Evolutionary conservation across 495 filamentous ascomycete genomes (phyloP), one percentile per base, ranked within the genome.

Genomic region (Hypoxylon fuscum): DNA sequence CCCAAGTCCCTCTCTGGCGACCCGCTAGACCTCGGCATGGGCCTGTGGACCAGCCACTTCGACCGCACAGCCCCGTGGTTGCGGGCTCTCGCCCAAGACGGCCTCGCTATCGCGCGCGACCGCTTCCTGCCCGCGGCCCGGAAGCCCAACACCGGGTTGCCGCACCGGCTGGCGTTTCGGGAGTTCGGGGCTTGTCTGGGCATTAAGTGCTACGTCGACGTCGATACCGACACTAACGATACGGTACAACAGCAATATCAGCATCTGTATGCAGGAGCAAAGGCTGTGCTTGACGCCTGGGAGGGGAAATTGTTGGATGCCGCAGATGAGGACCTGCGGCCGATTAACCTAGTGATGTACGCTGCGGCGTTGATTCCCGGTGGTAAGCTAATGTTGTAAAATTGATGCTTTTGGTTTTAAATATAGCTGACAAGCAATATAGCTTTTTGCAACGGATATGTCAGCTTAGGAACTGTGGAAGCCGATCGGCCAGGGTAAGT

Each of bases 271-370:
- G 54, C 27, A 8, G 77, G 78, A 51, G 74, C 79, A 8, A 74
- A 79, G 34, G 71, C 69, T 0, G 79, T 88, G 32, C 65, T 87
- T 3, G 71, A 78, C 7, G 76, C 76, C 1, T 89, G 87, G 87
- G 76, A 83, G 55, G 71, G 72, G 8, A 77, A 76, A 49, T 72
- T 84, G 70, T 68, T 78, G 11, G 47, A 75, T 6, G 48, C 63
- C 20, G 76, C 74, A 6, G 75, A 81, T 3, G 77, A 82, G 29
- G 81, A 83, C 38, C 59, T 88, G 63, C 66, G 76, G 31, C 85
- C 86, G 0, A 89, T 89, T 41, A 86, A 85, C 21, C 64, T 78
- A 49, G 85, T 84, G 25, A 90, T 89, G 87, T 89, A 86, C 76
- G 85, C 87, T 38, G 74, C 86, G 3, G 86, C 85, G 43, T 62